Conservation (phyloP, 1,284 basidiomycete genomes). For the Cryptococcus hybrid region DNA sequence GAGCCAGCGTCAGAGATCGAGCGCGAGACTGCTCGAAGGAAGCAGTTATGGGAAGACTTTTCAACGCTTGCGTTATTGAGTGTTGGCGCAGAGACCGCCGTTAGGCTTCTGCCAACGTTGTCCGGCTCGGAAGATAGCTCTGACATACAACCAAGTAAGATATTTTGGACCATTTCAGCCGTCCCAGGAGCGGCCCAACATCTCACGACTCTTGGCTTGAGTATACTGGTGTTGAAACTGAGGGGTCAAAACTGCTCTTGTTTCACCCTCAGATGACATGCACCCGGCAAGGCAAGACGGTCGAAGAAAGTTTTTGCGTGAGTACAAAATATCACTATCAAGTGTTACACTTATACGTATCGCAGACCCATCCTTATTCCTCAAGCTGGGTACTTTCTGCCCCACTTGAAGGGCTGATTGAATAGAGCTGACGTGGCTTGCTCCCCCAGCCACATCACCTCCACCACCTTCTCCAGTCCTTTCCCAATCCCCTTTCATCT, state of each 20-base stretch:
- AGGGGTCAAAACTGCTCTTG: slow-evolving; percentile 24
- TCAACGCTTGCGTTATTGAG: slow-evolving; percentile 17
- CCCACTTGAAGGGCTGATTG: no score
- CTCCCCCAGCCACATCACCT: no score
- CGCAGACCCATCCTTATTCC: slow-evolving; percentile 68
- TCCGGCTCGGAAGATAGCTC: background rate
- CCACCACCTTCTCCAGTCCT: no score
- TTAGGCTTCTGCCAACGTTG: slow-evolving; percentile 11
- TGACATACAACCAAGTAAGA: no score
- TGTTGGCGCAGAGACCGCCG: slow-evolving; percentile 26
- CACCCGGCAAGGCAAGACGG: background rate
- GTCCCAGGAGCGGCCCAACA: slow-evolving; percentile 33
- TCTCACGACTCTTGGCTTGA: slow-evolving; percentile 21
- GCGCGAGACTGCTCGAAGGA: background rate
- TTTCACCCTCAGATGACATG: no score
- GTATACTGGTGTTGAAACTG: slow-evolving; percentile 20
- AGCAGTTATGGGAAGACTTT: background rate
- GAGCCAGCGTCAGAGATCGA: background rate
- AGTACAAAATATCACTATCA: slow-evolving; percentile 2
- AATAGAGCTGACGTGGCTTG: no score
- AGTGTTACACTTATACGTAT: background rate
- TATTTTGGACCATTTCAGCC: no score
- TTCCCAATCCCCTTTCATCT: no score
- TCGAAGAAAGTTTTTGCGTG: slow-evolving; percentile 21
- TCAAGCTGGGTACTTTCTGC: no score